Evolutionary conservation across 2,329 filamentous ascomycete species (phyloP).

Genomic region (Sarocladiaceae sp.): DNA sequence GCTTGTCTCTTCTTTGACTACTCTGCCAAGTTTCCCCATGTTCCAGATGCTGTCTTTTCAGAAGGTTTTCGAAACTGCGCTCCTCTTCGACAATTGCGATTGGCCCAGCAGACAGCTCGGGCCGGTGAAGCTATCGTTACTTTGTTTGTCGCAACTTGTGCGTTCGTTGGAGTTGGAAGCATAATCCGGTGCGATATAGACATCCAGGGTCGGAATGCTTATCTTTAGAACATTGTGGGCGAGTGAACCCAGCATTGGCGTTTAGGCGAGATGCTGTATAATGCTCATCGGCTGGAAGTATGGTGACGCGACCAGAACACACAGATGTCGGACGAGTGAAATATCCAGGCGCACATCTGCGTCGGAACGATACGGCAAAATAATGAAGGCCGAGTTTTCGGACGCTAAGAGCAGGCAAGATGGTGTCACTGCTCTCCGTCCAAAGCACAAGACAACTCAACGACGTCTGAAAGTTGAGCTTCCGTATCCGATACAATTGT

Average conservation of each 20-base stretch:
- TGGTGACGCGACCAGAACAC: background rate
- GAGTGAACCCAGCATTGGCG: background rate
- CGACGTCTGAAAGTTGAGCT: background rate
- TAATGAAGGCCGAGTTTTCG: background rate
- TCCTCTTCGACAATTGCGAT: background rate
- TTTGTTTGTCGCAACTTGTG: constrained; percentile 1
- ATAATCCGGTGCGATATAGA: background rate
- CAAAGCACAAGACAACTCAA: background rate
- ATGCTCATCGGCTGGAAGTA: background rate
- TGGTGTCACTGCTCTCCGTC: background rate
- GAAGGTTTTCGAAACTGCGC: background rate
- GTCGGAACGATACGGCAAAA: background rate
- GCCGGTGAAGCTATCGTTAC: background rate
- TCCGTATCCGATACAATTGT: background rate
- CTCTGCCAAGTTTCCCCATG: constrained; percentile 1
- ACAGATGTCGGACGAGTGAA: background rate
- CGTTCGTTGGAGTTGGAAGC: background rate
- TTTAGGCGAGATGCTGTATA: too few species aligned
- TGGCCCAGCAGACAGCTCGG: constrained; percentile 4
- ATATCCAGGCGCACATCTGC: background rate
- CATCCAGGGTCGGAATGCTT: background rate
- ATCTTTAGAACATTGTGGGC: too few species aligned
- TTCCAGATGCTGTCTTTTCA: background rate
- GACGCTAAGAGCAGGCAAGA: background rate
- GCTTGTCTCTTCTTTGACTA: background rate